phyloP scores from a whole-genome alignment of 139 green algal genomes.

The Mychonastes homosphaera region DNA sequence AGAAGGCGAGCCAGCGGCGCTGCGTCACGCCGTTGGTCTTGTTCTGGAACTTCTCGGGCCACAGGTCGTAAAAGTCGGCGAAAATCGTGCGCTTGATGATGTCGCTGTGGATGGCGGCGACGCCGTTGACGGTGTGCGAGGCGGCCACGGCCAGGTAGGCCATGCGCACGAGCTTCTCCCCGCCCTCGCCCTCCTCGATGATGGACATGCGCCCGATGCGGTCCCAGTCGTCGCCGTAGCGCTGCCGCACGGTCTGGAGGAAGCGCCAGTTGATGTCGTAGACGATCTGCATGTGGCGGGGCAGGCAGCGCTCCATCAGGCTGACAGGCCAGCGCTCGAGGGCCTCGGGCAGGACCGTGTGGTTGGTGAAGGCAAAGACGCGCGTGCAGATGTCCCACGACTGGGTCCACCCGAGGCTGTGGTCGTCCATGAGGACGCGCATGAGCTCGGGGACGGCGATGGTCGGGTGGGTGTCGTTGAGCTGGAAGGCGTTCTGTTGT shows the following conservation, averaged over 20 bases:
- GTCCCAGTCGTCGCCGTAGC: conserved; percentile 77
- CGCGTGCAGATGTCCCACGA: conserved; percentile 74
- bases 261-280: conserved; percentile 98
- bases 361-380: conserved; percentile 97
- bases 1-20: conserved; percentile 17
- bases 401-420: conserved; percentile 86
- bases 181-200: conserved; percentile 76
- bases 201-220: conserved; percentile 82
- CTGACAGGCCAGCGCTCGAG: conserved; percentile 90
- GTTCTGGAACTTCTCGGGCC: conserved; percentile 24
- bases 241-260: conserved; percentile 61
- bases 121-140: conserved; percentile 83
- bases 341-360: conserved; percentile 97
- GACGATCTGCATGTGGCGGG: conserved; percentile 98
- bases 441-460: conserved; percentile 96
- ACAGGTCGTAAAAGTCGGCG: conserved; percentile 20
- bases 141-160: conserved; percentile 89
- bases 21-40: conserved; percentile 21
- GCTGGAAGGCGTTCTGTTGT: conserved; percentile 83
- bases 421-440: conserved; percentile 92
- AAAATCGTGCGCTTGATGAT: conserved; percentile 21
- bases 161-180: conserved; percentile 85
- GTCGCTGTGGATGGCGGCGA: conserved; percentile 32
- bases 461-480: conserved; percentile 98
- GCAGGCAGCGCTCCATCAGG: conserved; percentile 92